Base-by-base conservation (phyloP, 345 rosid genomes). In the Arabis alpina region DNA sequence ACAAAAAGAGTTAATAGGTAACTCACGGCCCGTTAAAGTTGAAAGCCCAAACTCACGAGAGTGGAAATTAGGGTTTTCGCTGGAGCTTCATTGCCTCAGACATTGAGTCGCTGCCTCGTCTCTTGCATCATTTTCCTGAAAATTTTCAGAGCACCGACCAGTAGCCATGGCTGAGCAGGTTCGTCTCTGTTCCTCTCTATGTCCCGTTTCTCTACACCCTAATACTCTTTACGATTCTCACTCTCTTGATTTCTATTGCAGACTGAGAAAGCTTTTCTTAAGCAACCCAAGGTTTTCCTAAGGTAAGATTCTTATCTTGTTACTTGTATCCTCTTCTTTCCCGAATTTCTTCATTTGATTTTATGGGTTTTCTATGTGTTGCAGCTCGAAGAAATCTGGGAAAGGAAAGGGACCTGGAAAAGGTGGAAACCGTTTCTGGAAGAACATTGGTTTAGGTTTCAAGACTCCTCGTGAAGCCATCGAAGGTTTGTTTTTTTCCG, bases 341-440 rank as follows among this genome's bases (percentile, higher is more conserved):
- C 5, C 3, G 52, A 34, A 45, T 12, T 39, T 6, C 19, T 63
- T 53, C 16, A 9, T 25, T 10, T 56, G 6, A 41, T 37, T 32
- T 7, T 1, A 12, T 54, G 39, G 23, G 23, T 55, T 0, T 61
- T 13, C 4, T 60, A 49, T 24, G 1, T 39, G 45, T 34, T 8
- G 37, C 76, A 92, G 97, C 83, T 87, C 97, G 19, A 86, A 88
- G 84, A 90, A 80, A 73, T 51, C 96, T 30, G 88, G 83, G 27
- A 93, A 93, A 70, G 98, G 97, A 44, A 92, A 85, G 81, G 86
- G 97, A 59, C 97, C 98, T n/a, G 97, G 98, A 2, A 93, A 93
- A 79, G 96, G 92, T 24, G 97, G 98, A 24, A 93, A 93, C 74
- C 82, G 98, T 12, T 93, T 79, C 80, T 87, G 82, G 82, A 93